Conservation (phyloP, 1,284 basidiomycete genomes). For the Limonomyces culmigenus region DNA sequence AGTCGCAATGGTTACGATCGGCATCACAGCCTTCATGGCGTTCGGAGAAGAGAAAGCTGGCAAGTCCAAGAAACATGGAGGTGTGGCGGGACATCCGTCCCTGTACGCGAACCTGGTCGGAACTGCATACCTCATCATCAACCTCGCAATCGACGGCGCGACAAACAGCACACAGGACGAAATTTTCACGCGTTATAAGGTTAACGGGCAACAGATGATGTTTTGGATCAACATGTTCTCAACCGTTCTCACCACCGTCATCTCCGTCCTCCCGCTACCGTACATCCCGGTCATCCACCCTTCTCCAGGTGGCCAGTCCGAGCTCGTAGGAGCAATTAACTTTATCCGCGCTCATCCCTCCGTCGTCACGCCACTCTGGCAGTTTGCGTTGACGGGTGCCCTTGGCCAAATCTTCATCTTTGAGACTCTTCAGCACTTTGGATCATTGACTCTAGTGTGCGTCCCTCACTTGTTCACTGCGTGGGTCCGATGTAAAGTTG, state of each 20-base stretch:
- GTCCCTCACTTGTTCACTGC: conserved; percentile 13
- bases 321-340: conserved; percentile 50
- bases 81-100: conserved; percentile 17
- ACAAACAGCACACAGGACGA: conserved; percentile 98
- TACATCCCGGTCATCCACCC: conserved; percentile 66
- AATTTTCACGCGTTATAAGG: conserved; percentile 66
- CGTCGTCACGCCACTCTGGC: conserved; percentile 60
- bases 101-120: conserved; percentile 33
- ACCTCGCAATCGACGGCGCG: conserved; percentile 84
- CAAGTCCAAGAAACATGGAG: conserved; percentile 23
- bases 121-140: conserved; percentile 62
- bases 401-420: conserved; percentile 97
- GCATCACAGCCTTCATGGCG: conserved; percentile 94
- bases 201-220: conserved; percentile 98
- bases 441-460: conserved; percentile 83
- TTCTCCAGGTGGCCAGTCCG: conserved; percentile 36
- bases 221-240: conserved; percentile 88
- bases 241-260: conserved; percentile 46
- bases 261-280: conserved; percentile 56
- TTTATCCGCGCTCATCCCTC: conserved; percentile 75
- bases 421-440: conserved; percentile 93
- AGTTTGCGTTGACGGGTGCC: conserved; percentile 85
- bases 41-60: conserved; percentile 46
- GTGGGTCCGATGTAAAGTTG: conserved; percentile 3
- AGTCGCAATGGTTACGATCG: conserved; percentile 80